Evolutionary conservation across 2,329 filamentous ascomycete genomes (phyloP), one percentile per base, ranked within the genome.

Genomic region (Fusarium pseudoanthophilum): DNA sequence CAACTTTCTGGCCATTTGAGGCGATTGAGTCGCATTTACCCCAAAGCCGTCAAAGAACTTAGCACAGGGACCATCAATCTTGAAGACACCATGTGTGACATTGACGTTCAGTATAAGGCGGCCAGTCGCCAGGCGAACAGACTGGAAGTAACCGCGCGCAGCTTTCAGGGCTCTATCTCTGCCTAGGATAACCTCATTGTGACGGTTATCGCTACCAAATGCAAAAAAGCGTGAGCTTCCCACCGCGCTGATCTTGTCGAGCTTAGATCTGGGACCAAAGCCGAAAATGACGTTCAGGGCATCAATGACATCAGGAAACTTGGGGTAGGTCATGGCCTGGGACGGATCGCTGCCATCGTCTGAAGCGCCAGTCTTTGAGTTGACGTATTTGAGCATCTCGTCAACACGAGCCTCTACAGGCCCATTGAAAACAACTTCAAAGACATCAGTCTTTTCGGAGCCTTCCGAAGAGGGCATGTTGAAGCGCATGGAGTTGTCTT

Each of bases 81-180:
- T 85, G 78, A 90, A 90, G 24, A 89, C 83, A 7, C 85, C 86
- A 69, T 89, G 85, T 0, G 86, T 86, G 15, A 89, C 85, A 63
- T 90, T 90, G 52, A 83, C 82, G 68, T 90, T 90, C 32, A 90
- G 79, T 0, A 90, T 82, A 4, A 90, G 74, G 0, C 87, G 82
- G 5, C 87, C 87, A 0, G 88, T 90, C 1, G 85, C 85, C 2
- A 87, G 81, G 11, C 88, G 86, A 6, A 86, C 83, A 37, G 87
- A 89, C 75, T 88, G 86, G 63, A 89, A 89, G 72, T 87, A 89
- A 3, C 88, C 88, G 21, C 88, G 85, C 4, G 86, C 79, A 36
- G 87, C 83, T 13, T 81, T 49, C 26, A 87, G 80, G 13, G 80
- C 75, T 16, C 79, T 79, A 1, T 75, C 75, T 1, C 37, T 80